Evolutionary conservation across 2,329 filamentous ascomycete species (phyloP), one percentile per base, ranked within the genome.

Genomic region (Zymoseptoria passerinii): DNA sequence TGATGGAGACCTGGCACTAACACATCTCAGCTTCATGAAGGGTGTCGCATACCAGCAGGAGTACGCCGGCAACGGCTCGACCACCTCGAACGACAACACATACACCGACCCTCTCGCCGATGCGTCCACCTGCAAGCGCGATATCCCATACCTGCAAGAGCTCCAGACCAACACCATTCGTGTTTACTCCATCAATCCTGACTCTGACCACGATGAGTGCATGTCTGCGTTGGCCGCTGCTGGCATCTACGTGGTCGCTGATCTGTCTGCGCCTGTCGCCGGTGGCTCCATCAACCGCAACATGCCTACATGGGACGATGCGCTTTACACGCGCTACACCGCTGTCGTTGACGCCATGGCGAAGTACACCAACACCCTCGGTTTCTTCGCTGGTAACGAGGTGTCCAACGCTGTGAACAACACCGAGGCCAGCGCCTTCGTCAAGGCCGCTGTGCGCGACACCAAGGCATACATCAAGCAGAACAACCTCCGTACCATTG

Each of bases 381-480:
- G 94, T 69, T 99, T 97, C 86, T 97, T 99, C 74, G 92, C 92
- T 67, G 94, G 94, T 73, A 99, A 99, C 77, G 94, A 99, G 78
- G 94, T 99, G 62, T 87, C 90, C 68, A 95, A 96, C 81, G 83
- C 86, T 69, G 80, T 81, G 67, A 92, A 87, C 82, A 96, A 96
- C 83, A 97, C 92, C 54, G 78, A 83, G 61, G 90, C 92, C 54
- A 94, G 90, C 62, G 91, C 92, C 66, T 99, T 88, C 74, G 94
- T 99, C 77, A 99, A 97, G 84, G 94, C 92, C 61, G 92, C 94
- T 63, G 91, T 97, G 64, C 92, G 94, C 72, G 94, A 99, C 75
- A 91, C 84, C 78, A 99, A 99, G 85, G 80, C 84, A 61, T 94
- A 97, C 80, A 96, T 99, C 81, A 88, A 87, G 79, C 70, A 78